A percentile compares a stretch with the other conserved stretches of the same genome.
These are phyloP conservation scores for Emmonsiellopsis sp. DNA, from an alignment of 2,329 filamentous ascomycete genomes.

Conservation along the genomic window DNA sequence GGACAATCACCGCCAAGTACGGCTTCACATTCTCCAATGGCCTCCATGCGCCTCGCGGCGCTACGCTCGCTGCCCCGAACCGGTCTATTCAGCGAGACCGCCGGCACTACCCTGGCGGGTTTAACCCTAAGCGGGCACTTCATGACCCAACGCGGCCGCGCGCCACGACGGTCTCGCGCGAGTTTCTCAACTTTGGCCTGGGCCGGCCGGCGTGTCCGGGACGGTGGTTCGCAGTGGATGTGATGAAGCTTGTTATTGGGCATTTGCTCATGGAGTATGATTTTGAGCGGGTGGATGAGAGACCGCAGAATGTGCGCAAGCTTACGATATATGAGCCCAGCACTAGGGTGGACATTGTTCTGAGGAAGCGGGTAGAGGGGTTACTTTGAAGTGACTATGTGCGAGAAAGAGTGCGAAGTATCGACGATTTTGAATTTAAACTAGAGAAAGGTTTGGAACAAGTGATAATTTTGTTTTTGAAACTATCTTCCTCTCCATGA, in stretches of 20 bases:
- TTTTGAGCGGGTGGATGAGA: neutral
- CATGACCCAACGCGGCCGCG: constrained; percentile 2
- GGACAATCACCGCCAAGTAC: constrained; percentile 8
- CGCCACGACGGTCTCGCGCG: constrained; percentile 9
- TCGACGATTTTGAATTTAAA: no score
- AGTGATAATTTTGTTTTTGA: no score
- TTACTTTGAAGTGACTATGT: no score
- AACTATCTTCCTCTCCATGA: no score
- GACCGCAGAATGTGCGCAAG: neutral
- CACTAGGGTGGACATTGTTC: neutral
- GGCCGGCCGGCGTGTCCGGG: neutral
- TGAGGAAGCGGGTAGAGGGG: neutral
- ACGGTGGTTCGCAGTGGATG: neutral
- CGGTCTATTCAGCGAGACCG: neutral
- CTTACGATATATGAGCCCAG: neutral
- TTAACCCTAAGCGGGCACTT: constrained; percentile 3
- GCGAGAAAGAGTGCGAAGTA: no score
- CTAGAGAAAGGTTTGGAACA: no score
- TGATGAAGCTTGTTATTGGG: neutral
- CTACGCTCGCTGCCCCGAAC: constrained; percentile 7
- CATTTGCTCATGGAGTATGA: constrained; percentile 3
- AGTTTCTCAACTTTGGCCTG: constrained; percentile 9
- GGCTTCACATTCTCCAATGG: constrained; percentile 13
- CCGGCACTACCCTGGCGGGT: neutral
- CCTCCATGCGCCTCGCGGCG: constrained; percentile 10